Percentiles rank a stretch among this genome's conserved stretches.
phyloP scores from a whole-genome alignment of 139 green algal genomes.

The Yamagishiella unicocca region DNA sequence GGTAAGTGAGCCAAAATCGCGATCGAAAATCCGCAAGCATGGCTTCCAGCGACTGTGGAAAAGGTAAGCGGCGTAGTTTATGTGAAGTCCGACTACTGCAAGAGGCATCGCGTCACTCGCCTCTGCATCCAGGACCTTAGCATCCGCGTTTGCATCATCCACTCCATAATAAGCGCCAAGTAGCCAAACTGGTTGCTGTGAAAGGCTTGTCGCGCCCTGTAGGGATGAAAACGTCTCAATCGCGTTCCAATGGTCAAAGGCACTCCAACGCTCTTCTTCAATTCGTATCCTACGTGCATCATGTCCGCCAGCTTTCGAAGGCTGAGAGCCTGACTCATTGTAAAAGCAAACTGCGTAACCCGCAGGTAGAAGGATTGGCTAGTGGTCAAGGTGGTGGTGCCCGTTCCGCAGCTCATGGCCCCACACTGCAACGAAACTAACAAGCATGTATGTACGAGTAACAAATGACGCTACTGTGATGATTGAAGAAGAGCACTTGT shows the following conservation, averaged over 20 bases:
- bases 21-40: slow-evolving; percentile 71
- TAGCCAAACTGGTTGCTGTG: slow-evolving; percentile 55
- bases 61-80: background rate
- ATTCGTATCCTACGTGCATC: slow-evolving; percentile 63
- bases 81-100: too few species aligned
- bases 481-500: too few species aligned
- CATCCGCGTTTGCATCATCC: background rate
- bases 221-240: background rate
- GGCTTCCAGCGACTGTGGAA: slow-evolving; percentile 56
- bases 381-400: background rate
- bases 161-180: slow-evolving; percentile 62
- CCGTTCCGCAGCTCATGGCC: slow-evolving; percentile 19
- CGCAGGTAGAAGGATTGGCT: background rate
- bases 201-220: slow-evolving; percentile 51
- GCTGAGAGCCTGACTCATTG: slow-evolving; percentile 69
- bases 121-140: slow-evolving; percentile 17
- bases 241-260: background rate
- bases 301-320: slow-evolving; percentile 71
- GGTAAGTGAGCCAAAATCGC: slow-evolving; percentile 78
- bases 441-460: too few species aligned
- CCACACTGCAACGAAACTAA: too few species aligned
- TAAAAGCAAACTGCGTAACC: background rate
- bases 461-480: too few species aligned
- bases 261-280: background rate
- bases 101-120: too few species aligned